These are phyloP conservation scores for Phytophthora megakarya DNA, from an alignment of 352 stramenopile species.

Conservation along the genomic window DNA sequence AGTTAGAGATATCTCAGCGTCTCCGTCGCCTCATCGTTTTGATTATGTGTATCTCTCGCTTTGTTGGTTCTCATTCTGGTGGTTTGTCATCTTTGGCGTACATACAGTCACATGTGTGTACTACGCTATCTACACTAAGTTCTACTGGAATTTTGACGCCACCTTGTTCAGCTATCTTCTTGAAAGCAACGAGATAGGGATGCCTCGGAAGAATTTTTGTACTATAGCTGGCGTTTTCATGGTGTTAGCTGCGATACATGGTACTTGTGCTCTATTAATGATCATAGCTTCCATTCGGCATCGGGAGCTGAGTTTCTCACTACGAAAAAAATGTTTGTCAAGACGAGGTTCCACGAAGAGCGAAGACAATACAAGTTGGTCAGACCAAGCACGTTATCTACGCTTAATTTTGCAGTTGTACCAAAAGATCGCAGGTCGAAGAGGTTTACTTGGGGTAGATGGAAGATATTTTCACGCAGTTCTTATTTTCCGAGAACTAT, in stretches of 20 bases:
- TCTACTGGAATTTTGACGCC: neutral
- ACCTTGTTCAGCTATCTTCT: neutral
- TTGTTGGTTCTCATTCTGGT: neutral
- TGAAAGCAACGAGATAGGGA: neutral
- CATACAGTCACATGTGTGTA: neutral
- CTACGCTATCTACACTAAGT: neutral
- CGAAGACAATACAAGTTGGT: no score
- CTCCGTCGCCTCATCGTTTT: neutral
- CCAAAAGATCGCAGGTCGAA: neutral
- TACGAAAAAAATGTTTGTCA: neutral
- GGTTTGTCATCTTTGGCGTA: neutral
- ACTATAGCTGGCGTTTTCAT: neutral
- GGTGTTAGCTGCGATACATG: neutral
- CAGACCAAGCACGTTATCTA: neutral
- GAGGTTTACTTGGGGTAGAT: neutral
- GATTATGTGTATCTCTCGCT: neutral
- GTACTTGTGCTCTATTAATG: neutral
- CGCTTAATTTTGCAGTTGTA: neutral
- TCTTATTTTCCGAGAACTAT: neutral
- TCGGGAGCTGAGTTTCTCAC: neutral
- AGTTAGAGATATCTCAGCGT: neutral
- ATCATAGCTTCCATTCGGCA: neutral
- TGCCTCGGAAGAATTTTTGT: neutral
- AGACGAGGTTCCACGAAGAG: no score
- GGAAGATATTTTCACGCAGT: neutral